These are phyloP conservation scores for Saccharomyces pastorianus DNA, from an alignment of 1,139 yeast species.

Conservation along the genomic window DNA sequence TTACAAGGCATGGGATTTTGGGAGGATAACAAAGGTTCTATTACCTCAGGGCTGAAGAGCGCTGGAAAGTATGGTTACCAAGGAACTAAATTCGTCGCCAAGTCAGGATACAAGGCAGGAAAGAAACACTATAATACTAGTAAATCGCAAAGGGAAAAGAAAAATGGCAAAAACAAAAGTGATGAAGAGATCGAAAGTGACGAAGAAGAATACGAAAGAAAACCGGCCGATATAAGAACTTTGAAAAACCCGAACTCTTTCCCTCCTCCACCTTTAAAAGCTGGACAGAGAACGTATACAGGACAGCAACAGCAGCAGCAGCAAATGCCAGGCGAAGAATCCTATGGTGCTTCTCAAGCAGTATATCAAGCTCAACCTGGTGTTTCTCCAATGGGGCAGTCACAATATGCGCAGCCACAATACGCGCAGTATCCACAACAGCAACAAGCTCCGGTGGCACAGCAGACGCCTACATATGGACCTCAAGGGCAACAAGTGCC, in stretches of 20 bases:
- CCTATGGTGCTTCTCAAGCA: conserved; percentile 5
- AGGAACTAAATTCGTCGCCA: conserved; percentile 41
- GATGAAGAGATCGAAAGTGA: conserved; percentile 20
- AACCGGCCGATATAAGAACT: conserved; percentile 31
- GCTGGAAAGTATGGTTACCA: conserved; percentile 32
- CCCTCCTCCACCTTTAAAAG: conserved; percentile 50
- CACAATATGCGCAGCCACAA: background rate
- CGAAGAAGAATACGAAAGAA: conserved; percentile 11
- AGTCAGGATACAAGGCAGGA: conserved; percentile 40
- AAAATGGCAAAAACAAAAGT: conserved; percentile 10
- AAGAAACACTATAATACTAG: conserved; percentile 31
- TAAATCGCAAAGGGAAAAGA: conserved; percentile 16
- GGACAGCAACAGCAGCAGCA: conserved; percentile 16
- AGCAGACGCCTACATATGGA: conserved; percentile 1
- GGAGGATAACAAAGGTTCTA: conserved; percentile 42
- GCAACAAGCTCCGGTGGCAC: background rate
- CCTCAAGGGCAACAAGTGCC: conserved; percentile 2
- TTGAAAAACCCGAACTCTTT: conserved; percentile 37
- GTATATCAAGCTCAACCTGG: background rate
- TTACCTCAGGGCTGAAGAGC: conserved; percentile 36
- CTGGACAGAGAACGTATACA: conserved; percentile 32
- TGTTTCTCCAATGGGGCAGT: background rate
- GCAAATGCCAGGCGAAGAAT: conserved; percentile 7
- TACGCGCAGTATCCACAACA: conserved; percentile 3
- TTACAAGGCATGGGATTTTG: conserved; percentile 31